phyloP scores from a whole-genome alignment of 202 grass and related monocot species.

The Miscanthus sacchariflorus region DNA sequence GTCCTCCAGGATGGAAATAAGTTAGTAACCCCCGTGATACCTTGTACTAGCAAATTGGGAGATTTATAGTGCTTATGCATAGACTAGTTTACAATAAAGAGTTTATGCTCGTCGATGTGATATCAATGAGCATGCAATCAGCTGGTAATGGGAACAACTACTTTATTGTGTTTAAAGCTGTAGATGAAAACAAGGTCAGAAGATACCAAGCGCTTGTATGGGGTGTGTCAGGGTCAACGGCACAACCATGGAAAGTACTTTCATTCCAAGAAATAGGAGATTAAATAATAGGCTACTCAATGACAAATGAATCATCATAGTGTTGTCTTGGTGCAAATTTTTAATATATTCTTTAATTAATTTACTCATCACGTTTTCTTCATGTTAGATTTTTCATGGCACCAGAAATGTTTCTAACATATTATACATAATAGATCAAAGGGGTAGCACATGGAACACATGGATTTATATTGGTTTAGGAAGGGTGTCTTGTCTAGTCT shows the following conservation, averaged over 20 bases:
- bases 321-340: too few species aligned
- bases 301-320: neutral
- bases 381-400: too few species aligned
- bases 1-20: constrained; percentile 35
- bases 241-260: constrained; percentile 46
- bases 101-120: constrained; percentile 33
- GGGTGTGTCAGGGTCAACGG: constrained; percentile 27
- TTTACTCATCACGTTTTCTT: too few species aligned
- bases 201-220: constrained; percentile 37
- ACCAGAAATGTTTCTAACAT: too few species aligned
- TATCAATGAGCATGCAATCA: constrained; percentile 29
- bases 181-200: constrained; percentile 36
- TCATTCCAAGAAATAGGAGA: constrained; percentile 30
- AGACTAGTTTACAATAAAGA: constrained; percentile 39
- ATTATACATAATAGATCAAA: too few species aligned
- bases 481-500: too few species aligned
- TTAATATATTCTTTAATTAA: neutral
- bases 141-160: constrained; percentile 26
- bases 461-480: too few species aligned
- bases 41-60: constrained; percentile 43
- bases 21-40: constrained; percentile 20
- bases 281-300: neutral
- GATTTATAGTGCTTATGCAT: constrained; percentile 42
- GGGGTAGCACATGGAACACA: too few species aligned
- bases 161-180: constrained; percentile 33